Conservation (phyloP, 371 early-diverging fungal genomes). For the Syncephalastrum contaminatum region DNA sequence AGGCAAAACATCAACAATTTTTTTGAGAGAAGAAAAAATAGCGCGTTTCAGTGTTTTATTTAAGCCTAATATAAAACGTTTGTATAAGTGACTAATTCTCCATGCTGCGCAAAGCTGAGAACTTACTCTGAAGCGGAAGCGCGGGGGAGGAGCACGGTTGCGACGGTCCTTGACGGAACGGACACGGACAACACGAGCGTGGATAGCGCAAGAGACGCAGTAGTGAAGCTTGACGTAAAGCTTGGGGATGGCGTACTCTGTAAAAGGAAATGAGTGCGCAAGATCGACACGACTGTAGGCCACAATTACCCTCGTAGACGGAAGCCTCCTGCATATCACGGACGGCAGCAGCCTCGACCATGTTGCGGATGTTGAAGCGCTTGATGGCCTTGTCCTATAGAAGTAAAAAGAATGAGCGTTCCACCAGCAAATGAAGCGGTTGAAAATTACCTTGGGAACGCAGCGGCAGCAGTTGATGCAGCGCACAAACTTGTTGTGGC, state of each 20-base stretch:
- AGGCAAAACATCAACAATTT: too few relatives aligned
- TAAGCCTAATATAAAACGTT: too few relatives aligned
- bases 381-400: conserved; percentile 96
- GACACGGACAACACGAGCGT: conserved; percentile 94
- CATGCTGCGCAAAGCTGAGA: too few relatives aligned
- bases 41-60: too few relatives aligned
- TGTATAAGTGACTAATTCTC: too few relatives aligned
- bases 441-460: conserved; percentile 77
- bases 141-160: conserved; percentile 88
- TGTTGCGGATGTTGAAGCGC: conserved; percentile 94
- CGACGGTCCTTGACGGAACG: conserved; percentile 88
- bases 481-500: conserved; percentile 93
- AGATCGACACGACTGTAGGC: too few relatives aligned
- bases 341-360: conserved; percentile 96
- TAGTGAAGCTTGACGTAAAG: conserved; percentile 96
- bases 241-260: conserved; percentile 94
- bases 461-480: conserved; percentile 98
- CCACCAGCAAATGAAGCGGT: background rate
- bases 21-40: too few relatives aligned
- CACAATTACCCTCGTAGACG: conserved; percentile 74
- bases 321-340: conserved; percentile 95
- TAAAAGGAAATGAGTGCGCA: background rate
- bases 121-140: conserved; percentile 63
- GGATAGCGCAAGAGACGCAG: conserved; percentile 98
- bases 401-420: background rate